These are phyloP conservation scores for Sequoia sempervirens DNA, from an alignment of 75 land plant genomes.

Conservation along the genomic window DNA sequence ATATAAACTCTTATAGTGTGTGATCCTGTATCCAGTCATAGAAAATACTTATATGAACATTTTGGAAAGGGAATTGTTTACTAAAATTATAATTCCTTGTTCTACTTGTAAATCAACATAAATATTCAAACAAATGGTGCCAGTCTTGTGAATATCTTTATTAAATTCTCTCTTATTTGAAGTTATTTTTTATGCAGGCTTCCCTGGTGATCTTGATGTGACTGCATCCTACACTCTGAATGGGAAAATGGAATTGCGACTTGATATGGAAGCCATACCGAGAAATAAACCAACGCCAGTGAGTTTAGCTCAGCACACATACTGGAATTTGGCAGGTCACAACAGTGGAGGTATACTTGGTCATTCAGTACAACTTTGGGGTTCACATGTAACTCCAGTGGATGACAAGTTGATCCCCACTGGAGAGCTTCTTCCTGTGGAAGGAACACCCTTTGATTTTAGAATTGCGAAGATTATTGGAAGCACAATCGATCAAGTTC, in stretches of 20 bases:
- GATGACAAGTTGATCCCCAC: constrained; percentile 71
- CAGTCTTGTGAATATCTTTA: neutral
- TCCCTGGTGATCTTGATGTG: constrained; percentile 76
- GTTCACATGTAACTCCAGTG: constrained; percentile 68
- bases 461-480: constrained; percentile 28
- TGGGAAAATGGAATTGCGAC: constrained; percentile 50
- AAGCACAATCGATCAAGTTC: constrained; percentile 43
- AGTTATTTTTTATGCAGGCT: constrained; percentile 37
- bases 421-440: constrained; percentile 74
- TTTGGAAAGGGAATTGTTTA: neutral
- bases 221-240: constrained; percentile 70
- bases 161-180: neutral
- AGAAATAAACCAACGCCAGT: constrained; percentile 79
- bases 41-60: neutral
- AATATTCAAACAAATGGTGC: neutral
- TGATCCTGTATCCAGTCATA: neutral
- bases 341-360: constrained; percentile 58
- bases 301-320: constrained; percentile 87
- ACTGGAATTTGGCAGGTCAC: constrained; percentile 95
- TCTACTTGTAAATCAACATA: neutral
- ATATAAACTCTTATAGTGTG: neutral
- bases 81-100: neutral
- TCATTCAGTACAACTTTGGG: constrained; percentile 63
- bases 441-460: constrained; percentile 90
- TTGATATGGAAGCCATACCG: constrained; percentile 87